A percentile compares a stretch with the other conserved stretches of the same genome.
Conservation (phyloP, 2,329 filamentous ascomycete genomes). For the Fusarium buharicum region DNA sequence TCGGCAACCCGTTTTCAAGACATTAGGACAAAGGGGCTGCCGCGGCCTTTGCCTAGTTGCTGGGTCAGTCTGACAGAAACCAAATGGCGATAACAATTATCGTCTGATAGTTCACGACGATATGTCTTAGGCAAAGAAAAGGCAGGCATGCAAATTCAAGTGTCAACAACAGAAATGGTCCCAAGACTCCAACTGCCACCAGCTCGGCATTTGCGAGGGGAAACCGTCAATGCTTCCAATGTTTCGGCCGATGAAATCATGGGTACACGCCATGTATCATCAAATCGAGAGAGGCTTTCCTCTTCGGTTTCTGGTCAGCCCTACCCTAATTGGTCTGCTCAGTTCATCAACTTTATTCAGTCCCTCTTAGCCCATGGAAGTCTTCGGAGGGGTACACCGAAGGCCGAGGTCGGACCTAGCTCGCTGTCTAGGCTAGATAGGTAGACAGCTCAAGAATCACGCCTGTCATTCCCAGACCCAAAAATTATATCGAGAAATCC, state of each 20-base stretch:
- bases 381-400: constrained; percentile 39
- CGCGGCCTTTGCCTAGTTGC: constrained; percentile 12
- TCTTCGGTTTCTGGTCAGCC: constrained; percentile 38
- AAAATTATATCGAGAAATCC: not conserved
- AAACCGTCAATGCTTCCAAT: constrained; percentile 8
- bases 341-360: constrained; percentile 27
- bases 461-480: constrained; percentile 18
- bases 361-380: constrained; percentile 21
- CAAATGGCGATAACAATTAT: not conserved
- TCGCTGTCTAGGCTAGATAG: constrained; percentile 22
- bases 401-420: constrained; percentile 43
- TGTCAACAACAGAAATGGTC: not conserved
- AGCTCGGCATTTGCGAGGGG: constrained; percentile 25
- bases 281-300: constrained; percentile 31
- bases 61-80: constrained; percentile 5
- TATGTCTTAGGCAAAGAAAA: not conserved
- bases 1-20: constrained; percentile 23
- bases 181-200: constrained; percentile 2
- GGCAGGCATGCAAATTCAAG: not conserved
- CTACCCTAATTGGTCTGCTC: constrained; percentile 31
- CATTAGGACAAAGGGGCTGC: constrained; percentile 10
- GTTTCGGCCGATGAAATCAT: constrained; percentile 11
- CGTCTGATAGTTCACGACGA: not conserved
- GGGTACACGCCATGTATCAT: constrained; percentile 4
- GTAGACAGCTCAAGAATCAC: constrained; percentile 18